Conservation (phyloP, 108 stramenopile species). For the Pseudonitzschia multistriata region DNA sequence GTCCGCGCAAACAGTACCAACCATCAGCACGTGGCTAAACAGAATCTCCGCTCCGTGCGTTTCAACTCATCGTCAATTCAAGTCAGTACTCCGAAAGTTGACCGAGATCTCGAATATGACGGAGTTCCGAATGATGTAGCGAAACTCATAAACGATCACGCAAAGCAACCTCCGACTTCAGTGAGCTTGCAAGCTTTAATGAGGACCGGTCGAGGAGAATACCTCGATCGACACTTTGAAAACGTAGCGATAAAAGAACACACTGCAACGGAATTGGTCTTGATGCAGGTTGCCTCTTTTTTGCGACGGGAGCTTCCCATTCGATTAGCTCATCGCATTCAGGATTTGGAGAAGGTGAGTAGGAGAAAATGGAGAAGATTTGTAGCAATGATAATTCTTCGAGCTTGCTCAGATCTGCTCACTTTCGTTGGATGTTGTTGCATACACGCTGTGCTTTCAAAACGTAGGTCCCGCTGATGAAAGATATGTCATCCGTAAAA, state of each 20-base stretch:
- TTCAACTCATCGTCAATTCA: not conserved
- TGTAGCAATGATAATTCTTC: not conserved
- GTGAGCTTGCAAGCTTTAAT: slow-evolving; percentile 77
- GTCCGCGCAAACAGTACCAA: too few relatives aligned
- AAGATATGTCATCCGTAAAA: slow-evolving; percentile 67
- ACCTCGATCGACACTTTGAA: slow-evolving; percentile 60
- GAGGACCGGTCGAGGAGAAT: slow-evolving; percentile 84
- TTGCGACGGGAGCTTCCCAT: slow-evolving; percentile 94
- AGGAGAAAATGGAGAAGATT: not conserved
- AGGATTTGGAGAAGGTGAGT: slow-evolving; percentile 72
- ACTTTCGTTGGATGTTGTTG: not conserved
- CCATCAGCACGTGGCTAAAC: not conserved
- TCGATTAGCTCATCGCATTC: slow-evolving; percentile 94
- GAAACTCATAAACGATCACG: slow-evolving; percentile 45
- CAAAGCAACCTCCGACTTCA: slow-evolving; percentile 53
- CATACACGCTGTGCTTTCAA: not conserved
- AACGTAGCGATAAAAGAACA: slow-evolving; percentile 36
- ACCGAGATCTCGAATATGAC: slow-evolving; percentile 14
- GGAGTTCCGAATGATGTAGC: slow-evolving; percentile 28
- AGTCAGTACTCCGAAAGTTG: not conserved
- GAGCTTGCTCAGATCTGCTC: not conserved
- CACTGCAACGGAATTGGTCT: slow-evolving; percentile 50
- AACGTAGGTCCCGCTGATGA: slow-evolving; percentile 56
- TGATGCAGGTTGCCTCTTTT: slow-evolving; percentile 87
- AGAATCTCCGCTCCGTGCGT: not conserved